These are phyloP conservation scores for Mikania micrantha DNA, from an alignment of 129 eudicot genomes.

Conservation along the genomic window DNA sequence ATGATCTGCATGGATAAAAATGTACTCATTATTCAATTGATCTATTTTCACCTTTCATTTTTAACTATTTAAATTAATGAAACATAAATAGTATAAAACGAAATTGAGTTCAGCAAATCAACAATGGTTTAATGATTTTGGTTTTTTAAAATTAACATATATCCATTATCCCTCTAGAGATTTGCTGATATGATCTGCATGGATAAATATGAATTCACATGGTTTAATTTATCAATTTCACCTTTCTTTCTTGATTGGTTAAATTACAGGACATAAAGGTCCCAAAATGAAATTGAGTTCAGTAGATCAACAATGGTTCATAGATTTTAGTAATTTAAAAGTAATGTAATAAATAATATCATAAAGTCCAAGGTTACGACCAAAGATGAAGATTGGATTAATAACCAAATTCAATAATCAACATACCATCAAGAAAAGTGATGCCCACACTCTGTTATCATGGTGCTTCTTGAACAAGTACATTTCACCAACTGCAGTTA, in stretches of 20 bases:
- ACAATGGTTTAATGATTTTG: no score
- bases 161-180: conserved; percentile 93
- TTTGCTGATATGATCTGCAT: conserved; percentile 92
- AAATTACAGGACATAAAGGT: not conserved
- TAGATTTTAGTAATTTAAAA: not conserved
- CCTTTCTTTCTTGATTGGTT: not conserved
- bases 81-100: no score
- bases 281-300: not conserved
- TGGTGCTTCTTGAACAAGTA: conserved; percentile 84
- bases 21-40: no score
- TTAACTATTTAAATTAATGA: no score
- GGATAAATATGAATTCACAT: not conserved
- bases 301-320: conserved; percentile 3
- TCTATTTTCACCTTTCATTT: no score
- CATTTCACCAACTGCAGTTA: conserved; percentile 99
- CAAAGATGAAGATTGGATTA: not conserved
- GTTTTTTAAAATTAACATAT: no score
- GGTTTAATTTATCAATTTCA: not conserved
- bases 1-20: conserved; percentile 57
- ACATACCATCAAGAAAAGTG: conserved; percentile 90
- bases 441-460: conserved; percentile 94
- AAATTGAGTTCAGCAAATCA: no score
- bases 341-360: not conserved
- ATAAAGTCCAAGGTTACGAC: not conserved
- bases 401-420: not conserved